These are phyloP conservation scores for Linderniella brevidens DNA, from an alignment of 257 asterid genomes.

Conservation along the genomic window DNA sequence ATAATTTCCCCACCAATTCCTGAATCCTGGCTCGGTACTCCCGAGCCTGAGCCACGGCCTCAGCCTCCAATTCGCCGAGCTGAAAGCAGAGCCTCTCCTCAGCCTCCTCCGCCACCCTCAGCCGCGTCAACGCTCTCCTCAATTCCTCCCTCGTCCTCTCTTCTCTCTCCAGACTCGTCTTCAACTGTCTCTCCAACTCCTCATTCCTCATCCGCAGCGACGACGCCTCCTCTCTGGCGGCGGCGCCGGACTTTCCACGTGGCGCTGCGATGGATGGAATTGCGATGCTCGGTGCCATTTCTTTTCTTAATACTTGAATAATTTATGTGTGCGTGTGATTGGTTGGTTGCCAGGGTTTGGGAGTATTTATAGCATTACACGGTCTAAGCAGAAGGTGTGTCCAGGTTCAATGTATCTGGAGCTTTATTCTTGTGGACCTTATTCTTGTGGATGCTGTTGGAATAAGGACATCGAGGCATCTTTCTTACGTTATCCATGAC, in stretches of 20 bases:
- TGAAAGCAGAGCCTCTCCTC: conserved; percentile 75
- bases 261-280: neutral
- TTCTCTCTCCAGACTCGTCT: conserved; percentile 39
- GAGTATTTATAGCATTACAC: neutral
- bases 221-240: neutral
- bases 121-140: conserved; percentile 17
- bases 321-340: neutral
- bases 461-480: too few relatives aligned
- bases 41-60: conserved; percentile 41
- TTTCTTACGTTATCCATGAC: too few relatives aligned
- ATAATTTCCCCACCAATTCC: conserved; percentile 34
- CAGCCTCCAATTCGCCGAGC: conserved; percentile 81
- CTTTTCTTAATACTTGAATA: neutral
- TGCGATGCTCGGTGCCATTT: conserved; percentile 10
- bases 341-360: neutral
- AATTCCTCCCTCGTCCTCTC: conserved; percentile 35
- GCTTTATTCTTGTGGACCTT: neutral
- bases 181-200: conserved; percentile 46
- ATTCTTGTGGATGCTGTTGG: neutral
- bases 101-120: conserved; percentile 73
- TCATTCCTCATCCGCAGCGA: conserved; percentile 40
- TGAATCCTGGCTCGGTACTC: conserved; percentile 21
- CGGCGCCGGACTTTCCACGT: neutral
- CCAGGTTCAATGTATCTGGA: conserved; percentile 53
- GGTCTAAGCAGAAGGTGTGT: conserved; percentile 10